phyloP scores from a whole-genome alignment of 495 filamentous ascomycete genomes.

The Elaphomyces granulatus region DNA sequence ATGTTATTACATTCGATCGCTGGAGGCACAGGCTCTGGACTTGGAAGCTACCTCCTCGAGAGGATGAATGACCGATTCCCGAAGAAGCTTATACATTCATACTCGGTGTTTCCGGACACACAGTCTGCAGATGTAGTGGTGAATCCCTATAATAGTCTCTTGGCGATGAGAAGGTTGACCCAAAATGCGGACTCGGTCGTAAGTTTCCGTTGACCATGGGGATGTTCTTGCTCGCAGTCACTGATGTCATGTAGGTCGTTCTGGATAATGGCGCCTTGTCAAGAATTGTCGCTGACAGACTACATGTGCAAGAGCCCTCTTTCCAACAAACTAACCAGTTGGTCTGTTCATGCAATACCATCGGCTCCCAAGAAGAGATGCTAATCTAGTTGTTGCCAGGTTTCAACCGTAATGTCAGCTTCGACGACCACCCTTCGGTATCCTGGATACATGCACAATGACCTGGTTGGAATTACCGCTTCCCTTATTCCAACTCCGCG shows the following conservation, averaged over 20 bases:
- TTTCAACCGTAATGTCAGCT: constrained; percentile 97
- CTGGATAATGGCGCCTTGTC: constrained; percentile 91
- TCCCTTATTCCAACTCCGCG: constrained; percentile 91
- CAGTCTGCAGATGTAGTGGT: constrained; percentile 86
- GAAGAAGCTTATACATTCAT: constrained; percentile 98
- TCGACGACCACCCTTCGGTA: constrained; percentile 93
- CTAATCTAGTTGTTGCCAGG: constrained; percentile 19
- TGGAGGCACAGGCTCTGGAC: constrained; percentile 85
- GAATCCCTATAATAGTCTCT: constrained; percentile 92
- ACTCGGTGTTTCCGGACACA: constrained; percentile 93
- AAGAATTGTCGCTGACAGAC: constrained; percentile 81
- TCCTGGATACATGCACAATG: constrained; percentile 99
- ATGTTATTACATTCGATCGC: constrained; percentile 98
- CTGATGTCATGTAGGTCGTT: constrained; percentile 46
- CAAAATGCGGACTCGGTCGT: constrained; percentile 94
- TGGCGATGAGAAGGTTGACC: constrained; percentile 78
- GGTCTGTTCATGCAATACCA: constrained; percentile 25
- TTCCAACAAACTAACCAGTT: constrained; percentile 97
- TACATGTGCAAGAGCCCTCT: constrained; percentile 87
- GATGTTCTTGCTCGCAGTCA: constrained; percentile 3
- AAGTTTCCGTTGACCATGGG: constrained; percentile 11
- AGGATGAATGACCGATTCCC: constrained; percentile 94
- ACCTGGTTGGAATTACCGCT: constrained; percentile 90
- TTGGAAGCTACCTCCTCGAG: constrained; percentile 92
- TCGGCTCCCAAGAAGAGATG: neutral